Base-by-base conservation (phyloP, 768 basidiomycete genomes). In the Goffeauzyma gilvescens region DNA sequence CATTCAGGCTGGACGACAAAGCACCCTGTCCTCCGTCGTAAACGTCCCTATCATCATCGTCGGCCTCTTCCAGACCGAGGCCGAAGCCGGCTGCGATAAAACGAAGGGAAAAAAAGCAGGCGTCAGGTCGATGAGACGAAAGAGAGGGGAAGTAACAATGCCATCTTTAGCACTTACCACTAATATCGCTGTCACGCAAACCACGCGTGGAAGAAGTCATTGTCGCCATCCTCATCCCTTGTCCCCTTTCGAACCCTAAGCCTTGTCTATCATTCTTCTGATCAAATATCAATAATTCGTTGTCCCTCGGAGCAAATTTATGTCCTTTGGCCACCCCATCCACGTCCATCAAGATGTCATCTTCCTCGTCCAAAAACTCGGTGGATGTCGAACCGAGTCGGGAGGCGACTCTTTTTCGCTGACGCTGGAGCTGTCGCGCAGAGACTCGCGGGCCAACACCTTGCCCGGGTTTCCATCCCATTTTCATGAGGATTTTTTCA, bases 391-490 rank as follows among this genome's bases (percentile, higher is more conserved):
- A 63, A 26, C 54, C 68, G 7, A 66, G 34, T 33, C 39, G 40
- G 38, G 65, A 22, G 0, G 46, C 56, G 0, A 65, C 51, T 44
- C 73, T 73, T 10, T 71, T 60, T 58, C 81, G 76, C 59, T 89
- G 83, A 14, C 73, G 65, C 50, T 72, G 75, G 32, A 80, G 75
- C 55, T 82, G 76, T 26, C 75, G 71, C 49, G 79, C 72, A 4
- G 83, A 75, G 23, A 96, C 69, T 9, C 90, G 74, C 4, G 89
- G 86, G 0, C 90, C 93, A 15, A 96, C 75, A 10, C 90, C 93
- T 64, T 89, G 86, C 1, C 89, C 93, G 0, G 76, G 64, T 31
- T 79, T 70, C 90, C 93, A 95, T 0, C 93, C 90, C 79, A 95
- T 87, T 65, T 85, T 89, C 66, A 78, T 79, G 41, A 98, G 71